phyloP scores from a whole-genome alignment of 2,329 filamentous ascomycete species.

The Tolypocladium guangdongense region DNA sequence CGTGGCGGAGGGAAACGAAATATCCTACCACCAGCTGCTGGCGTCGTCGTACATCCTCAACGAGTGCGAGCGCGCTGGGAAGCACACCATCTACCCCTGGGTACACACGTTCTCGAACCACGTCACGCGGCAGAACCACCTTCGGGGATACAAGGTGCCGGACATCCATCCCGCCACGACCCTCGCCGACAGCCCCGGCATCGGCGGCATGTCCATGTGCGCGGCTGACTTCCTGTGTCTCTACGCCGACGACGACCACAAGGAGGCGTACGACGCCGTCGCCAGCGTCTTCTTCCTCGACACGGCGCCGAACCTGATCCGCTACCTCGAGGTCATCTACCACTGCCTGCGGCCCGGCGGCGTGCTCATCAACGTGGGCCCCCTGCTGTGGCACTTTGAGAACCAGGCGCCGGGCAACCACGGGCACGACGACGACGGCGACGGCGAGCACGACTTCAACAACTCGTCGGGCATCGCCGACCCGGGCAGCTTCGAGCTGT shows the following conservation, averaged over 20 bases:
- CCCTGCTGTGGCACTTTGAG: conserved; percentile 92
- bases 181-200: conserved; percentile 26
- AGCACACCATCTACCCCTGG: conserved; percentile 76
- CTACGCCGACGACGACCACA: conserved; percentile 56
- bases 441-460: conserved; percentile 36
- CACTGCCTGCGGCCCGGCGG: conserved; percentile 70
- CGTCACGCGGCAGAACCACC: conserved; percentile 58
- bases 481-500: conserved; percentile 81
- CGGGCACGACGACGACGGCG: conserved; percentile 38
- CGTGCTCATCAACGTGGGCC: conserved; percentile 80
- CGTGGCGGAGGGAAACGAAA: conserved; percentile 79
- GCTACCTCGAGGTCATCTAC: conserved; percentile 75
- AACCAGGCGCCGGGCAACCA: conserved; percentile 53
- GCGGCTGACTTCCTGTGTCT: conserved; percentile 87
- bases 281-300: conserved; percentile 94
- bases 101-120: conserved; percentile 85
- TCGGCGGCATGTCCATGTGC: conserved; percentile 79
- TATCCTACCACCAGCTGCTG: conserved; percentile 93
- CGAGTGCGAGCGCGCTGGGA: conserved; percentile 43
- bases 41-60: conserved; percentile 72
- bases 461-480: conserved; percentile 65
- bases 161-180: conserved; percentile 62
- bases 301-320: conserved; percentile 85
- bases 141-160: conserved; percentile 63
- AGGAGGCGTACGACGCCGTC: conserved; percentile 64